phyloP scores from a whole-genome alignment of 352 stramenopile genomes.

The Thalassiosira livingstoniorum region DNA sequence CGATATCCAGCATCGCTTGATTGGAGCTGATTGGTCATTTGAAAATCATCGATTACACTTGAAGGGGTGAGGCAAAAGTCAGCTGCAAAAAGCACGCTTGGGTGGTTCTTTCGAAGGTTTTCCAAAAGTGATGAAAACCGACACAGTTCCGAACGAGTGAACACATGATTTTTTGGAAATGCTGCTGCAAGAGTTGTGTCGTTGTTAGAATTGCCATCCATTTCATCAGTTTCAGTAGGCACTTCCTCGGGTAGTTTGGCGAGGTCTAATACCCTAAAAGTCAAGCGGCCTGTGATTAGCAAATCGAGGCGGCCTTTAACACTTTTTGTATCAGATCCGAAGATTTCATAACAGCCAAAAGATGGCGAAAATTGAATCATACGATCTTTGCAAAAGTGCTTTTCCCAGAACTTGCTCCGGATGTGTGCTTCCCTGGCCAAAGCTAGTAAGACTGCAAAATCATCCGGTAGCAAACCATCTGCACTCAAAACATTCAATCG shows the following conservation, averaged over 20 bases:
- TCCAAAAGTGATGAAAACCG: slow-evolving; percentile 4
- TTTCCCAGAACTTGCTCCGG: not conserved
- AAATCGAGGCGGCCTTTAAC: not conserved
- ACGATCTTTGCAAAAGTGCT: slow-evolving; percentile 10
- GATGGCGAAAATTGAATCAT: slow-evolving; percentile 18
- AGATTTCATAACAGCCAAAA: slow-evolving; percentile 7
- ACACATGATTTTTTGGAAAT: not conserved
- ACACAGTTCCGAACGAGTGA: slow-evolving; percentile 19
- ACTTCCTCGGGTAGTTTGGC: not conserved
- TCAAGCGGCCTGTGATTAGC: not conserved
- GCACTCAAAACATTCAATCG: slow-evolving; percentile 3
- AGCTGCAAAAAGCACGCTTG: not conserved
- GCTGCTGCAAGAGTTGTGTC: too few relatives aligned
- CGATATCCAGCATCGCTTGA: too few relatives aligned
- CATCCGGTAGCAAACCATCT: not conserved
- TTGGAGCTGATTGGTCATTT: too few relatives aligned
- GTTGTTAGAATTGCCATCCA: too few relatives aligned
- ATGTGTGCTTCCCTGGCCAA: slow-evolving; percentile 3
- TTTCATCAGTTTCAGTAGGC: too few relatives aligned
- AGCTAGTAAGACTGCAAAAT: slow-evolving; percentile 1
- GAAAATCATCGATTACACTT: too few relatives aligned
- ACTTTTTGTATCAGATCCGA: not conserved
- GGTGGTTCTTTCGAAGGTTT: slow-evolving; percentile 8
- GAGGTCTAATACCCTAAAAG: not conserved
- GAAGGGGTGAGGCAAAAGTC: not conserved